These are phyloP conservation scores for Nemophila menziesii DNA, from an alignment of 257 asterid species.

Conservation along the genomic window DNA sequence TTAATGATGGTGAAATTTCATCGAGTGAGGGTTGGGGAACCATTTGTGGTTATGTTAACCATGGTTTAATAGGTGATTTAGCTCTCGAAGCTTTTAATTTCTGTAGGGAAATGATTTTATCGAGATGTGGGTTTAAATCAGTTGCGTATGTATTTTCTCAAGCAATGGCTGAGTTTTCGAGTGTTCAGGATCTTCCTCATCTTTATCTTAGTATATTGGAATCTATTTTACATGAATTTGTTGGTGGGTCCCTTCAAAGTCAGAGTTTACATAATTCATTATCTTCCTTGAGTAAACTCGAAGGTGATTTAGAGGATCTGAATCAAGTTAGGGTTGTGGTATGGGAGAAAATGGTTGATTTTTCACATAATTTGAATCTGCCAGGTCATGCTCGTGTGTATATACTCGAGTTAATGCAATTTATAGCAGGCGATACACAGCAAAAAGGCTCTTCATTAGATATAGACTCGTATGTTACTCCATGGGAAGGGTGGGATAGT, in stretches of 20 bases:
- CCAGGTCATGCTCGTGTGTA: constrained; percentile 62
- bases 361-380: constrained; percentile 59
- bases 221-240: constrained; percentile 45
- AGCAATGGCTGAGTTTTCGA: constrained; percentile 26
- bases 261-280: constrained; percentile 37
- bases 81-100: constrained; percentile 42
- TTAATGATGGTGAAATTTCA: constrained; percentile 39
- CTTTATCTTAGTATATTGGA: constrained; percentile 58
- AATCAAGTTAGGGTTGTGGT: constrained; percentile 51
- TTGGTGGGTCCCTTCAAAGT: constrained; percentile 29
- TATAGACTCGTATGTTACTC: constrained; percentile 30
- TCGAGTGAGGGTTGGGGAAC: constrained; percentile 71
- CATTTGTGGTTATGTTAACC: constrained; percentile 32
- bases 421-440: constrained; percentile 41
- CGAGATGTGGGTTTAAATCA: constrained; percentile 62
- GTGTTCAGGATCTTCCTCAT: constrained; percentile 50
- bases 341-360: constrained; percentile 62
- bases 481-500: constrained; percentile 90
- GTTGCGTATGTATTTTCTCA: constrained; percentile 33
- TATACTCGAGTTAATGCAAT: constrained; percentile 78
- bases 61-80: constrained; percentile 34
- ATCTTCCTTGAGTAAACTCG: constrained; percentile 70
- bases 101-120: constrained; percentile 61
- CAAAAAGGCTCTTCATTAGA: constrained; percentile 26
- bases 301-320: constrained; percentile 54